phyloP scores from a whole-genome alignment of 73 alveolate species.

The Tetrahymena borealis region DNA sequence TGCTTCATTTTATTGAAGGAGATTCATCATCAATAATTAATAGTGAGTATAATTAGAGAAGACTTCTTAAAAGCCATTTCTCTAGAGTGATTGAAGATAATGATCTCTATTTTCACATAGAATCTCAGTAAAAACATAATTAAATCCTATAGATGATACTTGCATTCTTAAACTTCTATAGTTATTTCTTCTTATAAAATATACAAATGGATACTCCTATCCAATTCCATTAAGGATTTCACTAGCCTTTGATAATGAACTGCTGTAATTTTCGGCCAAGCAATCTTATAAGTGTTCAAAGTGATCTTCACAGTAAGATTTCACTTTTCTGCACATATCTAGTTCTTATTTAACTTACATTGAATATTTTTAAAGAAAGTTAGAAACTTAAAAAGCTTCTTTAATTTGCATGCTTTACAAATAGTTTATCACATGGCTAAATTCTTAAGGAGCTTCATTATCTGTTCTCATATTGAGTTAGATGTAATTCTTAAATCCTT shows the following conservation, averaged over 20 bases:
- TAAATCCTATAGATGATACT: not conserved
- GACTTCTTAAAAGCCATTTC: not conserved
- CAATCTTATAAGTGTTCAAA: not conserved
- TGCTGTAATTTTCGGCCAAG: not conserved
- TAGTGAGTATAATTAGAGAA: not conserved
- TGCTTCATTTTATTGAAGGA: not conserved
- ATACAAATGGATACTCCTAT: not conserved
- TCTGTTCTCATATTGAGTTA: not conserved
- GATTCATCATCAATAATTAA: not conserved
- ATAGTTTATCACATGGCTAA: not conserved
- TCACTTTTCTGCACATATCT: not conserved
- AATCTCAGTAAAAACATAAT: not conserved
- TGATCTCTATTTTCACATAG: not conserved
- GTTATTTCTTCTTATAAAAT: not conserved
- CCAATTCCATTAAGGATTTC: not conserved
- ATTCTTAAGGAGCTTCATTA: not conserved
- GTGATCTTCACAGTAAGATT: not conserved
- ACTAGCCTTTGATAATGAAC: not conserved
- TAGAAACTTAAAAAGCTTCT: not conserved
- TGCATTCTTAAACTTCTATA: not conserved
- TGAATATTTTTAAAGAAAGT: not conserved
- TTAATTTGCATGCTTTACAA: not conserved
- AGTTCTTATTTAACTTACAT: not conserved
- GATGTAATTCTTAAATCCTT: not conserved
- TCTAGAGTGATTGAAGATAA: not conserved